Conservation (phyloP, 73 alveolate species). For the Strombidium stylifer region DNA sequence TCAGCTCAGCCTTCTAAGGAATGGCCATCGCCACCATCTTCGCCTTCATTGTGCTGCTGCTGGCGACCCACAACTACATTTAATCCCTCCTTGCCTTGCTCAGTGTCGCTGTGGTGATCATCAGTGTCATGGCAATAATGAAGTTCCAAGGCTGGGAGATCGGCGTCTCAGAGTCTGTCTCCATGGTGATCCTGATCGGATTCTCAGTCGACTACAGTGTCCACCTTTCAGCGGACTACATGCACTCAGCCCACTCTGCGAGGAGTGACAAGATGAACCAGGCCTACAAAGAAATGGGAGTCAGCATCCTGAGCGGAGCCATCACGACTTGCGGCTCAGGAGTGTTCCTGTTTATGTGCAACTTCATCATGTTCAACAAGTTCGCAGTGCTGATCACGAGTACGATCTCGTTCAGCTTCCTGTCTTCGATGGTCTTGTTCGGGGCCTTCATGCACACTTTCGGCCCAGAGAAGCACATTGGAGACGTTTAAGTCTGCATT, state of each 20-base stretch:
- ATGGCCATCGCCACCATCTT: constrained; percentile 6
- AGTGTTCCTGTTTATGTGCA: background rate
- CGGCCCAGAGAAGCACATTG: background rate
- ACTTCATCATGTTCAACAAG: background rate
- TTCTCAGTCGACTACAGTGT: constrained; percentile 41
- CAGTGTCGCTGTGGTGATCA: constrained; percentile 5
- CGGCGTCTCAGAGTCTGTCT: constrained; percentile 18
- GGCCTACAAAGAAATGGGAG: constrained; percentile 17
- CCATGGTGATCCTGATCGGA: constrained; percentile 26
- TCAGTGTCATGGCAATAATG: constrained; percentile 31
- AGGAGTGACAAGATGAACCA: background rate
- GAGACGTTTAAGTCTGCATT: no score
- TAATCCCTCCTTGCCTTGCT: constrained; percentile 4
- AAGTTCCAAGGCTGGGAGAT: constrained; percentile 21
- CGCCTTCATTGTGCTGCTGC: constrained; percentile 14
- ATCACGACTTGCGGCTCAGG: constrained; percentile 7
- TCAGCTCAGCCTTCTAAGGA: constrained; percentile 23
- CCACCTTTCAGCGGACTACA: constrained; percentile 13
- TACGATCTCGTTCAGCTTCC: background rate
- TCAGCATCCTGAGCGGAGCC: constrained; percentile 35
- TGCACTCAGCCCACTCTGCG: background rate
- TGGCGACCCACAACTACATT: constrained; percentile 17
- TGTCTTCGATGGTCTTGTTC: background rate
- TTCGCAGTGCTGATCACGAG: background rate
- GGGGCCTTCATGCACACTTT: background rate